These are phyloP conservation scores for Diplotaxis tenuifolia DNA, from an alignment of 345 rosid genomes.

Conservation along the genomic window DNA sequence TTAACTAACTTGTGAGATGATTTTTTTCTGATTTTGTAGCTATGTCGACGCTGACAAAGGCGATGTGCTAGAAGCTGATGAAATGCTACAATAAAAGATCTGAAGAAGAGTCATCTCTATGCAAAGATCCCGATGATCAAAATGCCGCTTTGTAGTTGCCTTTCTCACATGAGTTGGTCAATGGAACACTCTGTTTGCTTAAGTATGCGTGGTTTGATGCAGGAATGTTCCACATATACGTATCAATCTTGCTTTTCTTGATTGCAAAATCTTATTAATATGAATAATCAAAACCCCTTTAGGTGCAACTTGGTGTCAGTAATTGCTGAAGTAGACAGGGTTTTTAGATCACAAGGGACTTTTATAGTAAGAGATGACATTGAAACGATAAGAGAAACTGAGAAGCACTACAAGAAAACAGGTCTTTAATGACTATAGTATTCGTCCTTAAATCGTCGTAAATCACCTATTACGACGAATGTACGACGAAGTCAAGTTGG, in stretches of 20 bases:
- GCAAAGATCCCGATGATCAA: conserved; percentile 48
- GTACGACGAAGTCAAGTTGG: too few relatives aligned
- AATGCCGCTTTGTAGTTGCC: conserved; percentile 58
- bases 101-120: conserved; percentile 59
- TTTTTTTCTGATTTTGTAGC: conserved; percentile 44
- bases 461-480: too few relatives aligned
- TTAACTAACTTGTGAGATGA: conserved; percentile 13
- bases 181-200: background rate
- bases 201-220: background rate
- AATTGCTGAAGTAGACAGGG: conserved; percentile 80
- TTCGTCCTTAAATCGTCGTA: too few relatives aligned
- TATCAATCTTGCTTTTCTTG: background rate
- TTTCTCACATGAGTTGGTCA: conserved; percentile 5
- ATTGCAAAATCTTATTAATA: background rate
- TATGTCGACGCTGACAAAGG: conserved; percentile 62
- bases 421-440: too few relatives aligned
- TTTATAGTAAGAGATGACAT: conserved; percentile 64
- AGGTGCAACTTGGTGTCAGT: conserved; percentile 67
- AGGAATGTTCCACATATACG: background rate
- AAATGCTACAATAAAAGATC: conserved; percentile 65
- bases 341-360: conserved; percentile 78
- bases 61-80: conserved; percentile 82
- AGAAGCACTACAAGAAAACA: too few relatives aligned
- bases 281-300: background rate
- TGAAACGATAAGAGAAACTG: conserved; percentile 59